These are phyloP conservation scores for Malus sylvestris DNA, from an alignment of 306 rosid species.

Conservation along the genomic window DNA sequence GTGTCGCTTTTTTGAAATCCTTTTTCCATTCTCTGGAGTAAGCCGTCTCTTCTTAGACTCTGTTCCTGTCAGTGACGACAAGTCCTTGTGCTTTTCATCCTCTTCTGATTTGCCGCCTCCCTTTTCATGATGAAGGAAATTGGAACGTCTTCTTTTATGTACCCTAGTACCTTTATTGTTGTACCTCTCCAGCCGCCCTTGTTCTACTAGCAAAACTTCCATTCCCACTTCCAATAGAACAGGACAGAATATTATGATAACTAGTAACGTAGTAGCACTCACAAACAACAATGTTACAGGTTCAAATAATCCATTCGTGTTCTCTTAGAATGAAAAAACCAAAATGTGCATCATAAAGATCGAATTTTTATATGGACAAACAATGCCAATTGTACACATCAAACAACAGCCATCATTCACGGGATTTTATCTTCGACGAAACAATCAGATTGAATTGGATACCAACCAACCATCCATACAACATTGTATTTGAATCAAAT, in stretches of 20 bases:
- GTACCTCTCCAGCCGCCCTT: conserved; percentile 8
- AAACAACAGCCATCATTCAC: background rate
- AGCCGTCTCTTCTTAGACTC: background rate
- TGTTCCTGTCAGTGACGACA: background rate
- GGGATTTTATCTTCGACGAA: background rate
- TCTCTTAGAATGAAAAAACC: background rate
- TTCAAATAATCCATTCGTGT: background rate
- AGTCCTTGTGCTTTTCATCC: conserved; percentile 4
- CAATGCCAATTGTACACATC: background rate
- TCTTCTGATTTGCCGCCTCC: conserved; percentile 11
- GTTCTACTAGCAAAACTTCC: conserved; percentile 36
- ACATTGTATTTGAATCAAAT: background rate
- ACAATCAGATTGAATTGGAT: background rate
- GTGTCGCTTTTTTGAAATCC: conserved; percentile 16
- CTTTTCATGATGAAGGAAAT: conserved; percentile 1
- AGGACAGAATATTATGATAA: background rate
- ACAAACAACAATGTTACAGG: background rate
- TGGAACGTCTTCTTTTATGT: conserved; percentile 19
- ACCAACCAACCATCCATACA: background rate
- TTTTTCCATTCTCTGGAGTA: background rate
- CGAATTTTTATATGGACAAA: background rate
- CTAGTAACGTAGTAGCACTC: background rate
- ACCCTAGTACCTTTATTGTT: conserved; percentile 10
- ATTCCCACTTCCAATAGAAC: conserved; percentile 28
- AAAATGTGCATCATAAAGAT: background rate